Base-by-base conservation (phyloP, 371 early-diverging fungal species). In the Coemansia sp. region DNA sequence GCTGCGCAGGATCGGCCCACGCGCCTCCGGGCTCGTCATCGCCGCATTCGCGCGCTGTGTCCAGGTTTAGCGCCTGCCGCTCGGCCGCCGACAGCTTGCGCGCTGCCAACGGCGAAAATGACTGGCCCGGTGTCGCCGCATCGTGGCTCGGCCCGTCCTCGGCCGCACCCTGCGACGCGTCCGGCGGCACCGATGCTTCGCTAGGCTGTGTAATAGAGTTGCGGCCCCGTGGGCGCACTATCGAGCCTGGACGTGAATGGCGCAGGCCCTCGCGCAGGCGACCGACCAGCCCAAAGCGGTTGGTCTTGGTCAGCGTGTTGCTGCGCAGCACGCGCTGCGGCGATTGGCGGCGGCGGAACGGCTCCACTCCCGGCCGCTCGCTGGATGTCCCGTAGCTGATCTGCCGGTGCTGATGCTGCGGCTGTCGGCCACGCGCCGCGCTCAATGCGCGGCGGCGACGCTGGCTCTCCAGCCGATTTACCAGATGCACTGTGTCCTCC, bases 191-290 rank as follows among this genome's bases (percentile, higher is more conserved):
- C 3, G 55, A 24, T n/a, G 43, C 24, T 5, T 31, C 43, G 55
- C 56, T 46, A 4, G 57, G 43, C 4, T 38, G 32, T 1, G 56
- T 48, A 24, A 38, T 63, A 59, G 39, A 74, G 37, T 14, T 69
- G 75, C n/a, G 52, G 34, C 51, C 75, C 75, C 16, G 65, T 33
- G 16, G 47, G 58, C 75, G 75, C 36, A 65, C 56, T 2, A 50
- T 58, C 4, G 58, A 70, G 11, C 66, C 60, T 7, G 58, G 62
- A 10, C 71, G 71, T 43, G 61, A 53, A 46, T 52, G 58, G n/a
- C 37, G 49, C 32, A 66, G 37, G 31, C 43, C 62, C 14, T 70
- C 74, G n/a, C 69, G 69, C 34, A 70, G 55, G 1, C 74, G 58
- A 10, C 49, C 44, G 36, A 55, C 69, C 11, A 64, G 32, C 18